Percentiles rank a stretch among this genome's conserved stretches.
Conservation (phyloP, 2,329 filamentous ascomycete species). For the Celoporthe dispersa region DNA sequence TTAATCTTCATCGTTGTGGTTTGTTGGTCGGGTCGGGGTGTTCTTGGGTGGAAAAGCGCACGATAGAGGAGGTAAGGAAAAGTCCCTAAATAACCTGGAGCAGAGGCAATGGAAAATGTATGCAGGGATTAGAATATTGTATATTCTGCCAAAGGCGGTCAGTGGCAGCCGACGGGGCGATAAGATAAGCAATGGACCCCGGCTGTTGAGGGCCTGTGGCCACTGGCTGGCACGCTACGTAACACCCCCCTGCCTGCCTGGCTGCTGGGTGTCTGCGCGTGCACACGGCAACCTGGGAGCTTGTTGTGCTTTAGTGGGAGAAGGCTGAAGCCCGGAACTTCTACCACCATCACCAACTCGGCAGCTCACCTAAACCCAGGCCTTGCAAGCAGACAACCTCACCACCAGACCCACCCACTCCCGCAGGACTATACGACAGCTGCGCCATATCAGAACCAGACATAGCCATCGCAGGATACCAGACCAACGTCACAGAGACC, state of each 20-base stretch:
- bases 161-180: neutral
- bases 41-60: slow-evolving; percentile 10
- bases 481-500: slow-evolving; percentile 15
- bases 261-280: slow-evolving; percentile 27
- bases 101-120: neutral
- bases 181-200: slow-evolving; percentile 15
- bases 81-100: slow-evolving; percentile 1
- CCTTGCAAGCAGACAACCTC: neutral
- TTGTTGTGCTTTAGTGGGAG: neutral
- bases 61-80: neutral
- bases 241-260: neutral
- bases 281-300: slow-evolving; percentile 36
- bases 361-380: neutral
- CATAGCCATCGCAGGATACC: neutral
- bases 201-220: neutral
- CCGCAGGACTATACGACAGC: neutral
- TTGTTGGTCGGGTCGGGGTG: neutral
- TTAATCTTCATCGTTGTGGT: slow-evolving; percentile 35
- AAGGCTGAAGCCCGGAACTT: slow-evolving; percentile 26
- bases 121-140: slow-evolving; percentile 8
- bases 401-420: neutral
- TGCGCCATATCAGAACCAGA: neutral
- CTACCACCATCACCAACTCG: neutral
- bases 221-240: neutral
- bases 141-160: slow-evolving; percentile 3